Percentiles rank a stretch among this genome's conserved stretches.
Evolutionary conservation across 768 basidiomycete species (phyloP).

Genomic region (Macrolepiota dolichaula): DNA sequence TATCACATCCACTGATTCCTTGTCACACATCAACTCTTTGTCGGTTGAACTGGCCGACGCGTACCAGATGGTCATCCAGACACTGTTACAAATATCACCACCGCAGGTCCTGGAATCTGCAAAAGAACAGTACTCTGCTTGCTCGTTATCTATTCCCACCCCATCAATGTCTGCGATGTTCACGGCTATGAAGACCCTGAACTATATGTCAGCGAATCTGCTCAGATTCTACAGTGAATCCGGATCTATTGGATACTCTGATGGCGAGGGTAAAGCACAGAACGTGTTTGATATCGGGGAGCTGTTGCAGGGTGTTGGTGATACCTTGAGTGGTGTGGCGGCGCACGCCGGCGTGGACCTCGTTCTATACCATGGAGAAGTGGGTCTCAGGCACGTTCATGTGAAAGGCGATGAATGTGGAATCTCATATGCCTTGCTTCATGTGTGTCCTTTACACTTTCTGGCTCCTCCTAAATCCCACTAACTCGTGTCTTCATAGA

Average conservation of each 20-base stretch:
- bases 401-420: constrained; percentile 86
- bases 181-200: constrained; percentile 90
- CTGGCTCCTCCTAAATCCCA: constrained; percentile 13
- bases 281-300: constrained; percentile 92
- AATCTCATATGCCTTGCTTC: constrained; percentile 73
- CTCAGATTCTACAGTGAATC: constrained; percentile 40
- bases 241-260: constrained; percentile 9
- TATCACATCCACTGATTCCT: constrained; percentile 18
- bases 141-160: constrained; percentile 82
- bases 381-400: constrained; percentile 81
- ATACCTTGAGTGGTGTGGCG: constrained; percentile 80
- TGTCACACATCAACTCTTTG: constrained; percentile 56
- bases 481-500: constrained; percentile 38
- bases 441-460: constrained; percentile 55
- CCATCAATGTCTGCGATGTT: constrained; percentile 86
- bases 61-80: constrained; percentile 88
- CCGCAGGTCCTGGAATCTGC: constrained; percentile 89
- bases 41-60: constrained; percentile 89
- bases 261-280: constrained; percentile 14
- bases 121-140: constrained; percentile 91
- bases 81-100: constrained; percentile 85
- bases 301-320: constrained; percentile 83
- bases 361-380: constrained; percentile 87
- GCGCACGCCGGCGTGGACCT: constrained; percentile 85
- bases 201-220: constrained; percentile 90